These are phyloP conservation scores for Letharia lupina DNA, from an alignment of 495 filamentous ascomycete genomes.

Conservation along the genomic window DNA sequence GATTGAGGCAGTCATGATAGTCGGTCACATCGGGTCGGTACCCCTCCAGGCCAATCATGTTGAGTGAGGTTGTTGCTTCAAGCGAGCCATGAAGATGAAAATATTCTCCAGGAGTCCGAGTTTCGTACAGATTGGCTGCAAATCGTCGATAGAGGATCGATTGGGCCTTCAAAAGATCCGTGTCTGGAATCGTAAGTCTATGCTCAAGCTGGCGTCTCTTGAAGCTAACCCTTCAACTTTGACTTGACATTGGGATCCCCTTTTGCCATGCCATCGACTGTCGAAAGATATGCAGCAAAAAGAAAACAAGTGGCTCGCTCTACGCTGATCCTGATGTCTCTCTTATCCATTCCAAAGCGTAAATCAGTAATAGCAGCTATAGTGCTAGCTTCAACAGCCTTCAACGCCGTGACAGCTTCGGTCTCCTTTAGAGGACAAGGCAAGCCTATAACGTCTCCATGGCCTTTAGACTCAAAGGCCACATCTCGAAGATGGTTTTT, in stretches of 20 bases:
- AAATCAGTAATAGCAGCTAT: slow-evolving; percentile 48
- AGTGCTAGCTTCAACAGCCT: slow-evolving; percentile 47
- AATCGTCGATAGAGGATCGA: slow-evolving; percentile 35
- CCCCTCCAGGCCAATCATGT: slow-evolving; percentile 63
- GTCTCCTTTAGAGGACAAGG: slow-evolving; percentile 66
- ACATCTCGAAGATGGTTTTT: background rate
- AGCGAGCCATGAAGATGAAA: slow-evolving; percentile 76
- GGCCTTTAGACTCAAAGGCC: background rate
- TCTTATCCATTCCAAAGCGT: slow-evolving; percentile 35
- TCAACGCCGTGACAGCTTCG: slow-evolving; percentile 40
- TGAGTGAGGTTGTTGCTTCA: slow-evolving; percentile 57
- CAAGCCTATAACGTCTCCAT: slow-evolving; percentile 22
- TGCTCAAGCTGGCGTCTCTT: slow-evolving; percentile 42
- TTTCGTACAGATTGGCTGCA: slow-evolving; percentile 68
- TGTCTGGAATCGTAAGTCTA: too few species aligned
- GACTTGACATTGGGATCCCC: slow-evolving; percentile 49
- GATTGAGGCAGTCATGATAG: slow-evolving; percentile 56
- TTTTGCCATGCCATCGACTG: slow-evolving; percentile 61
- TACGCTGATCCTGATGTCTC: slow-evolving; percentile 49
- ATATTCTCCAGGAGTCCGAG: slow-evolving; percentile 53
- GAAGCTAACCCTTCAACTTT: slow-evolving; percentile 54
- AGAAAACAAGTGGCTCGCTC: slow-evolving; percentile 59
- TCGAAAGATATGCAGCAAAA: slow-evolving; percentile 65
- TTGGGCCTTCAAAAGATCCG: too few species aligned
- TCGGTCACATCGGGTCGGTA: slow-evolving; percentile 54